Evolutionary conservation across 306 rosid genomes (phyloP).

Genomic region (Cucurbita ficifolia): DNA sequence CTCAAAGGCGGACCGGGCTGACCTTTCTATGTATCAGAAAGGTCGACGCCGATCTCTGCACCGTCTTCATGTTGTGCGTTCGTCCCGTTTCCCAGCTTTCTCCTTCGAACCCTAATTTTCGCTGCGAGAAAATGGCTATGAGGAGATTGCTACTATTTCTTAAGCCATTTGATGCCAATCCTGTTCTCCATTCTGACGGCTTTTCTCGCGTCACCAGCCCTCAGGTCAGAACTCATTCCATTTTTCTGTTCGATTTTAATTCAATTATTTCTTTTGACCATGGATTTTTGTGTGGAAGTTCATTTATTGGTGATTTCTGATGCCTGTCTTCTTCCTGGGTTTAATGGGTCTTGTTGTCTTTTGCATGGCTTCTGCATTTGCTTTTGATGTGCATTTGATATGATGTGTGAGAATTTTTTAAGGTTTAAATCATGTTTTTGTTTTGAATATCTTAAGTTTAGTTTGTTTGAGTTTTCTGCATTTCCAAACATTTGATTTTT

Average conservation of each 20-base stretch:
- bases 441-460: background rate
- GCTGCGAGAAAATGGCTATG: slow-evolving; percentile 23
- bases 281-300: background rate
- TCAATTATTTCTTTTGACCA: background rate
- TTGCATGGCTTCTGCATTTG: background rate
- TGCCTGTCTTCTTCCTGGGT: background rate
- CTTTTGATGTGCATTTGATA: background rate
- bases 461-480: background rate
- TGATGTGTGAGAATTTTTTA: background rate
- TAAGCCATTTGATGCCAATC: slow-evolving; percentile 41
- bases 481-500: background rate
- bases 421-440: background rate
- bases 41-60: background rate
- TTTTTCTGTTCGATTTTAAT: background rate
- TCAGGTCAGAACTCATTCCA: slow-evolving; percentile 20
- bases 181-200: slow-evolving; percentile 21
- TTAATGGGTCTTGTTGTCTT: background rate
- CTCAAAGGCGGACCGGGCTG: background rate
- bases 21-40: background rate
- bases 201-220: slow-evolving; percentile 31
- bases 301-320: background rate
- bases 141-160: slow-evolving; percentile 44
- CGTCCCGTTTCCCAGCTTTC: background rate
- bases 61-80: background rate
- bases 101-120: background rate